Evolutionary conservation across 495 filamentous ascomycete species (phyloP).

Genomic region (Aspergillus olivimuriae): DNA sequence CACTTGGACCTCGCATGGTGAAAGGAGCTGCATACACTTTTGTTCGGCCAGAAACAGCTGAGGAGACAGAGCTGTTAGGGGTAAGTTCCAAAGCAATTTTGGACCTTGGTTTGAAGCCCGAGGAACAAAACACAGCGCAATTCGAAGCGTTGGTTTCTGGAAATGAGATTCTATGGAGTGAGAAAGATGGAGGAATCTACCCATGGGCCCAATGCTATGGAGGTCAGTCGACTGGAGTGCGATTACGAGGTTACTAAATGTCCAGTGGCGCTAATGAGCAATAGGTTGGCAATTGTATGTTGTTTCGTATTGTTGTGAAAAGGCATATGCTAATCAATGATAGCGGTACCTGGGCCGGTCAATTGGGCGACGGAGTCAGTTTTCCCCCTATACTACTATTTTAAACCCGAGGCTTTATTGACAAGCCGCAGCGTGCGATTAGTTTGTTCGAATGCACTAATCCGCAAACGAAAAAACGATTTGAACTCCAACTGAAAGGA

Average conservation of each 20-base stretch:
- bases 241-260: background rate
- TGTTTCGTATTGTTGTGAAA: background rate
- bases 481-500: slow-evolving; percentile 91
- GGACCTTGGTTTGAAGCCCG: slow-evolving; percentile 65
- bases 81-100: slow-evolving; percentile 69
- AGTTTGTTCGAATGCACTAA: slow-evolving; percentile 88
- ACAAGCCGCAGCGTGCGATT: slow-evolving; percentile 58
- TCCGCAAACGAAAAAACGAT: slow-evolving; percentile 60
- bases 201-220: slow-evolving; percentile 99
- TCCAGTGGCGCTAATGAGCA: slow-evolving; percentile 14
- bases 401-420: slow-evolving; percentile 1
- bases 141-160: slow-evolving; percentile 74
- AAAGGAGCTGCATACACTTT: slow-evolving; percentile 83
- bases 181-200: slow-evolving; percentile 66
- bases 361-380: slow-evolving; percentile 80
- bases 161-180: slow-evolving; percentile 60
- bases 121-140: slow-evolving; percentile 62
- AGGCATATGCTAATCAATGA: slow-evolving; percentile 10
- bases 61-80: slow-evolving; percentile 70
- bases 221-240: slow-evolving; percentile 36
- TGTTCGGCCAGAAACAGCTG: slow-evolving; percentile 68
- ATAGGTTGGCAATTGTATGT: slow-evolving; percentile 52
- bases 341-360: slow-evolving; percentile 83
- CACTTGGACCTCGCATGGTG: slow-evolving; percentile 76
- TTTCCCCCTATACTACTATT: background rate